Percentiles rank a stretch among this genome's conserved stretches.
These are phyloP conservation scores for Dothideomycetes sp. DNA, from an alignment of 2,329 filamentous ascomycete species.

Conservation along the genomic window DNA sequence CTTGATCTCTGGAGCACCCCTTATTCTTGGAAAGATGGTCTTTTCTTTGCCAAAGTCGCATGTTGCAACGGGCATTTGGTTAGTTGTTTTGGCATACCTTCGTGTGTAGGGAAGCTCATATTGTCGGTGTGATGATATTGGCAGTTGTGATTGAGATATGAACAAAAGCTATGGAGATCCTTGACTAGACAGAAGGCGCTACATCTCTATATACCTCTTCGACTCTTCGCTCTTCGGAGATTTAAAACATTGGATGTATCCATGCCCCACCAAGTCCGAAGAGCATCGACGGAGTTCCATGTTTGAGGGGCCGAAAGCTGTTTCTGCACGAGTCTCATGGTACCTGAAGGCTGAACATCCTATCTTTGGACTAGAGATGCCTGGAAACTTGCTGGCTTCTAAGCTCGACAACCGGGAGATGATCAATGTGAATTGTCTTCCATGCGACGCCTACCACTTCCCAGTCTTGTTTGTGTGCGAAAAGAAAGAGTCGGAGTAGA, in stretches of 20 bases:
- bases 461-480: no score
- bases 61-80: background rate
- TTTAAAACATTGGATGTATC: conserved; percentile 6
- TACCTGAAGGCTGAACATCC: background rate
- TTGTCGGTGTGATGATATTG: background rate
- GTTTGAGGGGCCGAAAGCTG: conserved; percentile 11
- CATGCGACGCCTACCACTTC: no score
- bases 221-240: background rate
- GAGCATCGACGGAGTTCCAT: conserved; percentile 4
- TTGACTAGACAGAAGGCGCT: background rate
- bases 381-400: no score
- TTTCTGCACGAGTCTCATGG: conserved; percentile 9
- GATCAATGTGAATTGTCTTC: no score
- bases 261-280: conserved; percentile 7
- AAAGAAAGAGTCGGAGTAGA: background rate
- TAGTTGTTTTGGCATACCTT: conserved; percentile 10
- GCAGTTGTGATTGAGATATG: background rate
- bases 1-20: background rate
- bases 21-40: conserved; percentile 4
- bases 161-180: background rate
- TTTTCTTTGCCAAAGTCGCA: background rate
- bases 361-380: no score
- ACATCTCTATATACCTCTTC: conserved; percentile 10
- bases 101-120: conserved; percentile 14
- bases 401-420: no score